These are phyloP conservation scores for Peterozyma xylosa DNA, from an alignment of 805 yeast genomes.

Conservation along the genomic window DNA sequence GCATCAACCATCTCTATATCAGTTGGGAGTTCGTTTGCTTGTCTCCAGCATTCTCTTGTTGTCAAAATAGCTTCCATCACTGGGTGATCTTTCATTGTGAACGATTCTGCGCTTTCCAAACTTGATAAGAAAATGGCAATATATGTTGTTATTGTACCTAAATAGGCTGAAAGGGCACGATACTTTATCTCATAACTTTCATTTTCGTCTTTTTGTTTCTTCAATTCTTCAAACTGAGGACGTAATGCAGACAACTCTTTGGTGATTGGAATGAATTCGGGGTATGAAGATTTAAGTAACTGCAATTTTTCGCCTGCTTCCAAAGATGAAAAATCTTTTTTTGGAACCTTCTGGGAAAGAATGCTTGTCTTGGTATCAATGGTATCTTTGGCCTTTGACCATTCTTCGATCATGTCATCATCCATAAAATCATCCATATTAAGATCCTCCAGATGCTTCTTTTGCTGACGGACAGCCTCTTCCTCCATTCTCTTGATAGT, in stretches of 20 bases:
- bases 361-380: constrained; percentile 22
- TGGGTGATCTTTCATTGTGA: constrained; percentile 74
- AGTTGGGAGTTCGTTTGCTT: constrained; percentile 51
- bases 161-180: constrained; percentile 69
- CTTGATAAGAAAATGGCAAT: constrained; percentile 65
- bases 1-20: constrained; percentile 16
- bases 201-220: constrained; percentile 15
- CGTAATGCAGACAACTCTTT: constrained; percentile 46
- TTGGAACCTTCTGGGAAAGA: constrained; percentile 26
- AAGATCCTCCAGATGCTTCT: constrained; percentile 67
- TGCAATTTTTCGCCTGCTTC: constrained; percentile 45
- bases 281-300: constrained; percentile 56
- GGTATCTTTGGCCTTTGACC: constrained; percentile 53
- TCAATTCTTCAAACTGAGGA: constrained; percentile 31
- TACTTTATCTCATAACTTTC: constrained; percentile 42
- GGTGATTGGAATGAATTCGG: constrained; percentile 76
- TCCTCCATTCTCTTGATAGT: constrained; percentile 72
- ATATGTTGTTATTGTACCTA: constrained; percentile 73
- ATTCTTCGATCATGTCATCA: constrained; percentile 72
- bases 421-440: constrained; percentile 71
- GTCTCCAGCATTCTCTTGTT: constrained; percentile 85
- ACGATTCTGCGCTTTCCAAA: constrained; percentile 39
- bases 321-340: constrained; percentile 39
- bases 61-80: constrained; percentile 83
- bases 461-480: constrained; percentile 85